Evolutionary conservation across 2,329 filamentous ascomycete genomes (phyloP).

Genomic region (Scopulariopsis brevicaulis): DNA sequence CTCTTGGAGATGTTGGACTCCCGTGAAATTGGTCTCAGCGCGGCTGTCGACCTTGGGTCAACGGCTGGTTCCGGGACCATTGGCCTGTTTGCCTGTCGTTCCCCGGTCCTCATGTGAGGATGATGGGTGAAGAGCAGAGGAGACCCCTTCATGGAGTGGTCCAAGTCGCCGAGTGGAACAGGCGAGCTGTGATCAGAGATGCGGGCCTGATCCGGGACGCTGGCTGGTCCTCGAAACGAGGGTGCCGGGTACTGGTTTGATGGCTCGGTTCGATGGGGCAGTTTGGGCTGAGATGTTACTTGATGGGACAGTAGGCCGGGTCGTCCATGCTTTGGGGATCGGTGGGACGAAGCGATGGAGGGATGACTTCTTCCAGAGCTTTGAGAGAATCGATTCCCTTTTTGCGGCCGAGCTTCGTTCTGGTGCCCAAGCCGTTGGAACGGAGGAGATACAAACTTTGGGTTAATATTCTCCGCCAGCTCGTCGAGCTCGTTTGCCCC

Average conservation of each 20-base stretch:
- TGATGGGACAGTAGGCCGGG: background rate
- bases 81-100: background rate
- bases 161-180: background rate
- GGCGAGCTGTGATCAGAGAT: background rate
- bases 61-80: background rate
- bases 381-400: background rate
- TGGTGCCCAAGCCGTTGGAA: background rate
- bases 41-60: background rate
- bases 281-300: background rate
- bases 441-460: background rate
- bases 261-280: background rate
- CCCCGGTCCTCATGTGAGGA: background rate
- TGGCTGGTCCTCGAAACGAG: background rate
- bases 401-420: background rate
- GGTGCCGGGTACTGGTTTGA: background rate
- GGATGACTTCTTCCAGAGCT: background rate
- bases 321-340: background rate
- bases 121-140: background rate
- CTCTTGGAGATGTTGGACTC: conserved; percentile 4
- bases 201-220: background rate
- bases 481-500: background rate
- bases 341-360: background rate
- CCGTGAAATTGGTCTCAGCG: background rate
- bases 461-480: background rate
- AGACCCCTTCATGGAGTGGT: background rate